Conservation (phyloP, 306 rosid genomes). For the Medicago lupulina region DNA sequence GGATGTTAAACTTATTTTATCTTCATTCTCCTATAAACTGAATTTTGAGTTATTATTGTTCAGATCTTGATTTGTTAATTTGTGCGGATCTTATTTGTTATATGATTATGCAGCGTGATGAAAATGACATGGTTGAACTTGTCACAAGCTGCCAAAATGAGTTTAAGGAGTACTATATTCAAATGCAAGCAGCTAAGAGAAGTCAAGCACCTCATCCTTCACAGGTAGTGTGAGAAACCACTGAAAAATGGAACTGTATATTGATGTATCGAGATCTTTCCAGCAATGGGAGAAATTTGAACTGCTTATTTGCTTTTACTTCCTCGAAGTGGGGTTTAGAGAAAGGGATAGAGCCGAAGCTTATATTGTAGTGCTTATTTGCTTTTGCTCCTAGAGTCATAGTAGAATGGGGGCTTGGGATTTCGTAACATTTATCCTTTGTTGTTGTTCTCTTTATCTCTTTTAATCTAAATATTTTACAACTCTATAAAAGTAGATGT, state of each 20-base stretch:
- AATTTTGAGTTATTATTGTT: constrained; percentile 28
- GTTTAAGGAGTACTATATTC: constrained; percentile 93
- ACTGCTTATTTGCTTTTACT: constrained; percentile 3
- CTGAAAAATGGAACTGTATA: constrained; percentile 30
- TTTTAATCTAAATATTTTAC: constrained; percentile 22
- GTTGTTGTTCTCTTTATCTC: background rate
- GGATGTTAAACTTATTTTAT: constrained; percentile 17
- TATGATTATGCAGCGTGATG: constrained; percentile 75
- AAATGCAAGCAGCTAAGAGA: constrained; percentile 97
- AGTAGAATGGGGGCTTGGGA: constrained; percentile 12
- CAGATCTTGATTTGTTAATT: constrained; percentile 5
- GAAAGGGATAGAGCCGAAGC: constrained; percentile 16
- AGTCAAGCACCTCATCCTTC: constrained; percentile 94
- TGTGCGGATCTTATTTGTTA: constrained; percentile 27
- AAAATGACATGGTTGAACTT: constrained; percentile 83
- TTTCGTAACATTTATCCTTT: background rate
- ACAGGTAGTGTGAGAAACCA: constrained; percentile 58
- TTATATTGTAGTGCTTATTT: constrained; percentile 14
- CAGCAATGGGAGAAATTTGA: constrained; percentile 19
- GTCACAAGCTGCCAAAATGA: constrained; percentile 76
- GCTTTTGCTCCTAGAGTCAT: constrained; percentile 26
- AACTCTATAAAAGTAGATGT: background rate
- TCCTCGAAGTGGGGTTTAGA: background rate
- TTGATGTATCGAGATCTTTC: constrained; percentile 26
- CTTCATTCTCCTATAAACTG: constrained; percentile 36